Evolutionary conservation across 2,329 filamentous ascomycete species (phyloP), one percentile per base, ranked within the genome.

Genomic region (Epichloe bromicola): DNA sequence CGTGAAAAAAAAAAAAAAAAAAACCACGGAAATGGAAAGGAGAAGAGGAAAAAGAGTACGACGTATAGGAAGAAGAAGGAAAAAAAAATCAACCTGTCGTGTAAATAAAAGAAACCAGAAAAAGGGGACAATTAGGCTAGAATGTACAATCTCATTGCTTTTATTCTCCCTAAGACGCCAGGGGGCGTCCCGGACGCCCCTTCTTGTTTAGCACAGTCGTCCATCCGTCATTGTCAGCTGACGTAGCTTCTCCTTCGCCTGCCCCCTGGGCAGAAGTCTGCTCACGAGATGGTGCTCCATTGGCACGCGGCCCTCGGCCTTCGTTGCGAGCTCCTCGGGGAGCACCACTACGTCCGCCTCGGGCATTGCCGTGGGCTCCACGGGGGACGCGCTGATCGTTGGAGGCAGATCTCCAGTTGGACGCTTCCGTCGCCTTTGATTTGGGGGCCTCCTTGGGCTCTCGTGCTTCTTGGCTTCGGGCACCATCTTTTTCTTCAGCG

Each of bases 181-280:
- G 33, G 58, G 56, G 56, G 48, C 67, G 65, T 56, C 65, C 66
- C 57, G 59, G 60, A 48, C 66, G 66, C 49, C 65, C 65, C 61
- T 68, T 68, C 58, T 67, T 63, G 53, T 58, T 65, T 34, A 64
- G 59, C 53, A 67, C 80, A 26, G 77, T 83, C 55, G 78, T 81
- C 80, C 80, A 84, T 57, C 80, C 80, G 62, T 83, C 80, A 38
- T 79, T 79, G 45, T 79, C 75, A 47, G 70, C 64, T 39, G 69
- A 4, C 17, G 68, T 57, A 36, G 59, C 53, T 50, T 62, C 58
- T 38, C 58, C 63, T 38, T 58, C 64, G 33, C 57, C 60, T 42
- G 63, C 60, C 12, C 64, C 59, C 55, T 63, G 58, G 57, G 66
- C 54, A 52, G 56, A 66, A 60, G 61, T 61, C 56, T 68, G 68